phyloP scores from a whole-genome alignment of 2,329 filamentous ascomycete genomes.

The Aspergillus fumigatus region DNA sequence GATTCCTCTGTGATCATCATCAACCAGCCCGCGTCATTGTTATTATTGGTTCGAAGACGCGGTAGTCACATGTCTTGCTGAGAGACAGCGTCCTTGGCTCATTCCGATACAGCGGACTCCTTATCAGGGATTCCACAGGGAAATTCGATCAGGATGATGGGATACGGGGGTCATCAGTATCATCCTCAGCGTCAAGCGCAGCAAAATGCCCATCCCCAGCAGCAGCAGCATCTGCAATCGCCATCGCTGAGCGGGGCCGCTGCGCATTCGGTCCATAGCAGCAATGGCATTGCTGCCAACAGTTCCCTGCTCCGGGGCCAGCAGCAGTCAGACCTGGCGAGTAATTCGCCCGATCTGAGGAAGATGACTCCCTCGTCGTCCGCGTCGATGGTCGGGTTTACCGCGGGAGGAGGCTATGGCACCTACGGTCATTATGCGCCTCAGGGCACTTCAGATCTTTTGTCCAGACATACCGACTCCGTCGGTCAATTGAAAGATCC shows the following conservation, averaged over 20 bases:
- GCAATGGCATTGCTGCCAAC: slow-evolving; percentile 19
- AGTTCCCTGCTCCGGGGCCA: slow-evolving; percentile 25
- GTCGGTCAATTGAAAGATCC: slow-evolving; percentile 22
- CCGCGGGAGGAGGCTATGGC: slow-evolving; percentile 23
- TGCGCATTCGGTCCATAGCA: slow-evolving; percentile 23
- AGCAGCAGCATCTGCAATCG: slow-evolving; percentile 28
- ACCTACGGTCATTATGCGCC: slow-evolving; percentile 26
- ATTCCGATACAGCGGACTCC: neutral
- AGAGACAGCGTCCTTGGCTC: neutral
- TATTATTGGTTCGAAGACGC: slow-evolving; percentile 3
- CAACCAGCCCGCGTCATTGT: neutral
- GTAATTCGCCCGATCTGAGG: slow-evolving; percentile 28
- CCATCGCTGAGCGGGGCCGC: slow-evolving; percentile 24
- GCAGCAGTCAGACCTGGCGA: slow-evolving; percentile 21
- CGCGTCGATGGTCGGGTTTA: slow-evolving; percentile 26
- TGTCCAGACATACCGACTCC: slow-evolving; percentile 25
- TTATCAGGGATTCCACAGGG: slow-evolving; percentile 8
- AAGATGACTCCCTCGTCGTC: slow-evolving; percentile 30
- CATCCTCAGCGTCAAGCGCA: slow-evolving; percentile 23
- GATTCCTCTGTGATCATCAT: neutral
- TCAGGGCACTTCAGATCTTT: slow-evolving; percentile 25
- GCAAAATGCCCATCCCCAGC: slow-evolving; percentile 20
- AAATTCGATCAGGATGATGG: slow-evolving; percentile 30
- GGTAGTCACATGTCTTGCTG: slow-evolving; percentile 10
- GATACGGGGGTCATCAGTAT: slow-evolving; percentile 29